These are phyloP conservation scores for Aspergillus steynii DNA, from an alignment of 495 filamentous ascomycete species.

Conservation along the genomic window DNA sequence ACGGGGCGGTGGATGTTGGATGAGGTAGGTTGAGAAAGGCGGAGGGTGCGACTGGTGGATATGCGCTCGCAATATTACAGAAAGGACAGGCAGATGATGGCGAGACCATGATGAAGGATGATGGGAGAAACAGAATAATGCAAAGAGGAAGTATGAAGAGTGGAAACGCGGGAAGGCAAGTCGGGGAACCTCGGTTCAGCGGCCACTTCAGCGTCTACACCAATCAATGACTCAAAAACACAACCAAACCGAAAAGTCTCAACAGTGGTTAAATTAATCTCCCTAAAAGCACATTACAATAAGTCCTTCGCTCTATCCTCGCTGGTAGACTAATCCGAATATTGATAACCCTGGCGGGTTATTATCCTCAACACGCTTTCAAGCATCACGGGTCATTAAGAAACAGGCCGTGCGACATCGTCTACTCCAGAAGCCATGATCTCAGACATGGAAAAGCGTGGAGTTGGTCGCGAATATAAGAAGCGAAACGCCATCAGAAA, in stretches of 20 bases:
- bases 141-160: background rate
- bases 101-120: background rate
- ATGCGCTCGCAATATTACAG: slow-evolving; percentile 39
- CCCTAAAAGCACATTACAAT: slow-evolving; percentile 11
- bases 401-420: background rate
- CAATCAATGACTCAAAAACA: background rate
- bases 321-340: background rate
- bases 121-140: background rate
- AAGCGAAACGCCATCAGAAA: background rate
- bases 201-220: background rate
- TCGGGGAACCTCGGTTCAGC: background rate
- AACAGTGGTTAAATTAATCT: slow-evolving; percentile 6
- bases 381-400: background rate
- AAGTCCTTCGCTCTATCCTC: slow-evolving; percentile 6
- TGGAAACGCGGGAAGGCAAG: background rate
- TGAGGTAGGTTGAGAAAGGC: slow-evolving; percentile 28
- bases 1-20: slow-evolving; percentile 16
- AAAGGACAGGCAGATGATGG: slow-evolving; percentile 34
- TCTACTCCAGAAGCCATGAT: slow-evolving; percentile 5
- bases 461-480: slow-evolving; percentile 1
- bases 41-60: slow-evolving; percentile 44
- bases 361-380: background rate
- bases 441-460: background rate
- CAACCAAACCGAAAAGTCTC: background rate
- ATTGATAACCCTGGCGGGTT: background rate